phyloP scores from a whole-genome alignment of 306 rosid genomes.

The Mimosa pudica region DNA sequence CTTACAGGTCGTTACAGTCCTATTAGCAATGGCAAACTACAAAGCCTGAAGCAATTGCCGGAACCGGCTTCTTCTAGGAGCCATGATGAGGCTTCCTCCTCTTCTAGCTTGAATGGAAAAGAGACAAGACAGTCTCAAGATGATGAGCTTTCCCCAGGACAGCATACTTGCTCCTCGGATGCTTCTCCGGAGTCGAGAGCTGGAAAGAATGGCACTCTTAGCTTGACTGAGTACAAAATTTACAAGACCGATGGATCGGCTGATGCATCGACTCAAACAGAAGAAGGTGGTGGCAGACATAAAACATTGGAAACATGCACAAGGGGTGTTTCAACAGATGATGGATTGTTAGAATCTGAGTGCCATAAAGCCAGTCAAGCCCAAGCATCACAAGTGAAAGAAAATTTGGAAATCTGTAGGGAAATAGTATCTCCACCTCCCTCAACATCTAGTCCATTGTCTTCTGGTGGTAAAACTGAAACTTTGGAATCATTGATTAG shows the following conservation, averaged over 20 bases:
- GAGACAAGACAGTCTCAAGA: slow-evolving; percentile 72
- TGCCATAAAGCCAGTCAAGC: slow-evolving; percentile 50
- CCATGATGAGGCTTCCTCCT: slow-evolving; percentile 80
- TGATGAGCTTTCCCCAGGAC: slow-evolving; percentile 73
- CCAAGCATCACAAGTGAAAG: slow-evolving; percentile 50
- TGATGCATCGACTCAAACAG: slow-evolving; percentile 95
- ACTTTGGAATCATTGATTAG: slow-evolving; percentile 91
- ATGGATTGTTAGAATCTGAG: slow-evolving; percentile 60
- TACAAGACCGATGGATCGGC: slow-evolving; percentile 82
- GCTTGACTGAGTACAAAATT: slow-evolving; percentile 89
- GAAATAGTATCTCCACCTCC: slow-evolving; percentile 72
- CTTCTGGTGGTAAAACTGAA: slow-evolving; percentile 77
- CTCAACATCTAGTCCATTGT: slow-evolving; percentile 69
- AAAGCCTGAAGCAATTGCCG: slow-evolving; percentile 69
- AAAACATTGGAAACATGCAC: slow-evolving; percentile 76
- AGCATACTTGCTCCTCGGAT: slow-evolving; percentile 57
- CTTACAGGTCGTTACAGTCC: slow-evolving; percentile 73
- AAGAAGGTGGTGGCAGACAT: slow-evolving; percentile 58
- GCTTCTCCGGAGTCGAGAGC: slow-evolving; percentile 75
- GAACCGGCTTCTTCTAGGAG: slow-evolving; percentile 74
- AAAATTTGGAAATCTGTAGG: slow-evolving; percentile 59
- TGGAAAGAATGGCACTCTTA: slow-evolving; percentile 62
- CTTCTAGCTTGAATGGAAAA: slow-evolving; percentile 91
- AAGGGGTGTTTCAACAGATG: slow-evolving; percentile 95
- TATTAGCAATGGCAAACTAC: slow-evolving; percentile 54